Base-by-base conservation (phyloP, 768 basidiomycete species). In the Phylloporus scabripes region DNA sequence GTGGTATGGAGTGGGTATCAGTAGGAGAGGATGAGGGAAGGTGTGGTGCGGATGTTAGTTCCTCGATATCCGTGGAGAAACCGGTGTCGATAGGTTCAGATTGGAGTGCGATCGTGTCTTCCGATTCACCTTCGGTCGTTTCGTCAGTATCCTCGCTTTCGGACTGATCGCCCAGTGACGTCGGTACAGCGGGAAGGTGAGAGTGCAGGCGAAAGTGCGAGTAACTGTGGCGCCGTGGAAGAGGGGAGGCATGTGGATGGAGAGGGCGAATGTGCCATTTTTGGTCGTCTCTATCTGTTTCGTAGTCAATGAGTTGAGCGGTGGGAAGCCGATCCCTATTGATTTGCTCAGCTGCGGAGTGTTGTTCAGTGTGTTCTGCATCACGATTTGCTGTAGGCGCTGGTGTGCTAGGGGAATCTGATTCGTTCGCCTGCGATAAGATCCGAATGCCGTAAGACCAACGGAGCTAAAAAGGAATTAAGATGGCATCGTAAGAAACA, bases 381-480 rank as follows among this genome's bases (percentile, higher is more conserved):
- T 61, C 55, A 7, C 45, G 50, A 18, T 63, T 57, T 1, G 33
- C 37, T 2, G 49, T 29, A 2, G 46, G 31, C 5, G 24, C 23
- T 14, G 53, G 38, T 3, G 20, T 5, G 32, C 12, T 3, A 9
- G 42, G 17, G 12, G 49, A 1, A 3, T 57, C 55, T 12, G 47
- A 48, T 10, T 60, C 54, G 18, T 58, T 42, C 1, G 32, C 85
- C 49, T 78, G 79, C 0, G 88, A 77, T 7, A 96, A 75, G 0
- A 95, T 74, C 43, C 77, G 79, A n/a, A 96, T 85, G 17, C 93
- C 93, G 64, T 87, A 91, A 46, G 90, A 93, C 88, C 95, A 97
- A 14, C 94, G 85, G 26, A 96, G 69, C 90, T 90, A 47, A 11
- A 24, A n/a, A 20, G 42, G 31, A 28, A 12, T 42, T 21, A 49